phyloP scores from a whole-genome alignment of 1,284 basidiomycete species.

The Sanghuangporus weigelae region DNA sequence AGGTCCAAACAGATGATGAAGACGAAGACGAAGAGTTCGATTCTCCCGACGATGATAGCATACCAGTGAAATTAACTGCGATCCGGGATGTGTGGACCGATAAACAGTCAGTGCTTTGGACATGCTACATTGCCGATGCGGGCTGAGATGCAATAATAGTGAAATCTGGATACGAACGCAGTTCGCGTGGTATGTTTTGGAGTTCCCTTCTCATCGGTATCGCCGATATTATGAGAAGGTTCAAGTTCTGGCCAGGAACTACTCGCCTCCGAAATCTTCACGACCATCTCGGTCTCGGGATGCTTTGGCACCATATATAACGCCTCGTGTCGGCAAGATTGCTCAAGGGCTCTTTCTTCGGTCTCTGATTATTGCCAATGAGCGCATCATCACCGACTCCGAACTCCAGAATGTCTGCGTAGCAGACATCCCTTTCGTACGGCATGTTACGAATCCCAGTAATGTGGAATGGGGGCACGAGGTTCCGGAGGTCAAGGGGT shows the following conservation, averaged over 20 bases:
- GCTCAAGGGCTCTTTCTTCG: slow-evolving; percentile 44
- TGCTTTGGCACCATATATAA: slow-evolving; percentile 37
- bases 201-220: slow-evolving; percentile 28
- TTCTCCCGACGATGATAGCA: slow-evolving; percentile 18
- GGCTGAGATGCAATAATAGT: slow-evolving; percentile 21
- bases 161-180: slow-evolving; percentile 38
- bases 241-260: neutral
- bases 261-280: neutral
- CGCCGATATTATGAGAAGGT: neutral
- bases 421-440: slow-evolving; percentile 22
- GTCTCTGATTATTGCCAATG: slow-evolving; percentile 34
- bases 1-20: slow-evolving; percentile 26
- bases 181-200: slow-evolving; percentile 61
- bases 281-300: neutral
- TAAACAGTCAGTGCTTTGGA: slow-evolving; percentile 32
- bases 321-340: slow-evolving; percentile 42
- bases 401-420: slow-evolving; percentile 23
- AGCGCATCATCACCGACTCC: slow-evolving; percentile 5
- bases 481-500: slow-evolving; percentile 19
- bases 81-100: slow-evolving; percentile 39
- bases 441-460: slow-evolving; percentile 42
- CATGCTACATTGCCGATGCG: neutral
- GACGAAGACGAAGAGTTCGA: slow-evolving; percentile 20
- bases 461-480: slow-evolving; percentile 44
- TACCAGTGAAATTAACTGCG: slow-evolving; percentile 36